Conservation (phyloP, 768 basidiomycete genomes). For the Thelephora ganbajun region DNA sequence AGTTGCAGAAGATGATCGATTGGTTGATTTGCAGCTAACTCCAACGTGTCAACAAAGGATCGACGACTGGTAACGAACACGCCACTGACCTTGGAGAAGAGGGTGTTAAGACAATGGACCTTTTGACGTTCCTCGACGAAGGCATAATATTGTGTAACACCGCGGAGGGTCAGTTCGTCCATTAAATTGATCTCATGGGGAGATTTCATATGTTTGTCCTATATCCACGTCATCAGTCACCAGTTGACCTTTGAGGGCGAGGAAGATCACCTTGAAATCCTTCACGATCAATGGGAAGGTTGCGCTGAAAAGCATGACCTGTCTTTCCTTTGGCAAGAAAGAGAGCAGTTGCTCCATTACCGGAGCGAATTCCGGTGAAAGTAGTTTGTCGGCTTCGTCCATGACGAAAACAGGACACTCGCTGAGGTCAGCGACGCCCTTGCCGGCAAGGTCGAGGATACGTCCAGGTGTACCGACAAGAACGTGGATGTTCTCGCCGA, state of each 20-base stretch:
- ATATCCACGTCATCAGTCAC: not conserved
- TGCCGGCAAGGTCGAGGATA: slow-evolving; percentile 88
- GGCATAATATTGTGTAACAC: slow-evolving; percentile 99
- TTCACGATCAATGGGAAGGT: slow-evolving; percentile 99
- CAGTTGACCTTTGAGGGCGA: not conserved
- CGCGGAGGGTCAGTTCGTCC: slow-evolving; percentile 97
- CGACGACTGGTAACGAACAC: not conserved
- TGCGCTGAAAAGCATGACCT: slow-evolving; percentile 98
- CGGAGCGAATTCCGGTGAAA: slow-evolving; percentile 94
- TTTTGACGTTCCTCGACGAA: slow-evolving; percentile 99
- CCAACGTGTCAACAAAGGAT: slow-evolving; percentile 1
- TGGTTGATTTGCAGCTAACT: slow-evolving; percentile 97
- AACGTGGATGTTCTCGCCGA: slow-evolving; percentile 84
- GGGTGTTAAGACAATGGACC: slow-evolving; percentile 97
- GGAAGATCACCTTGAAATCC: slow-evolving; percentile 75
- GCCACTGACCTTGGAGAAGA: slow-evolving; percentile 79
- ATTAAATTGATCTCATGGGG: slow-evolving; percentile 99
- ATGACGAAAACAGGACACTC: slow-evolving; percentile 96
- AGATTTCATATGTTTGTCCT: slow-evolving; percentile 94
- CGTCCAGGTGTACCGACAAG: slow-evolving; percentile 96
- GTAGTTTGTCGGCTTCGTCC: slow-evolving; percentile 98
- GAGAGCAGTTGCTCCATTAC: slow-evolving; percentile 93
- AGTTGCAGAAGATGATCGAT: slow-evolving; percentile 99
- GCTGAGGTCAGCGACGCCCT: slow-evolving; percentile 85
- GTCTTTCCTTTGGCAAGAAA: slow-evolving; percentile 71